Evolutionary conservation across 2,329 filamentous ascomycete genomes (phyloP).

Genomic region (Sporothrix curviconia): DNA sequence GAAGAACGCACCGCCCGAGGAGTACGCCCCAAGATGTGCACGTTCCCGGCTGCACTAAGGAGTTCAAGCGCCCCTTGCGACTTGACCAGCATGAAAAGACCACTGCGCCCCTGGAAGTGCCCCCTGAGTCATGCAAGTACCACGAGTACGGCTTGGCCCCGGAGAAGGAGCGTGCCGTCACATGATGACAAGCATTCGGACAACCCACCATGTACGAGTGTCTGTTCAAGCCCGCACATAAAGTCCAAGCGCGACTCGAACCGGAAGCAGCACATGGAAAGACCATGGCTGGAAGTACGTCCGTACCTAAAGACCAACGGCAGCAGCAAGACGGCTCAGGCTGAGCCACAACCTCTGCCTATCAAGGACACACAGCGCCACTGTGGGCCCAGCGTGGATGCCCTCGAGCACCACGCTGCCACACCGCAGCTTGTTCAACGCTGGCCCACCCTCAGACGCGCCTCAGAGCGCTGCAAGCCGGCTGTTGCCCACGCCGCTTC

Average conservation of each 20-base stretch:
- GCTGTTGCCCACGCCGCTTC: constrained; percentile 50
- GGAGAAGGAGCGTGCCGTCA: constrained; percentile 94
- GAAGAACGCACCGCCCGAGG: constrained; percentile 82
- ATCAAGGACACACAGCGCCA: background rate
- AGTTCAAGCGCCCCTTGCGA: constrained; percentile 97
- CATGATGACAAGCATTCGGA: constrained; percentile 87
- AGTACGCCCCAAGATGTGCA: constrained; percentile 73
- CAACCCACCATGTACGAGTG: constrained; percentile 76
- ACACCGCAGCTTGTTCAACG: constrained; percentile 55
- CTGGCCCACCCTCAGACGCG: too few relatives aligned
- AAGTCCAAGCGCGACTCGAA: constrained; percentile 94
- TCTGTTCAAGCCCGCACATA: constrained; percentile 74
- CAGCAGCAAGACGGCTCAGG: constrained; percentile 41
- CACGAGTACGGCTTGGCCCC: constrained; percentile 87
- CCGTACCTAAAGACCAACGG: constrained; percentile 88
- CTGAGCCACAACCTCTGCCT: background rate
- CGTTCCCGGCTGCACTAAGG: constrained; percentile 72
- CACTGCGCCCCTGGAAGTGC: constrained; percentile 96
- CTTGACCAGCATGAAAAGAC: constrained; percentile 96
- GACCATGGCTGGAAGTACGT: constrained; percentile 87
- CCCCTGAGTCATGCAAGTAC: constrained; percentile 79
- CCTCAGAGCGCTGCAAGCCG: constrained; percentile 54
- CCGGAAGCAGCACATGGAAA: constrained; percentile 99
- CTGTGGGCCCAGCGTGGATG: constrained; percentile 31
- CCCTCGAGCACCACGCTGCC: constrained; percentile 39